Evolutionary conservation across 768 basidiomycete genomes (phyloP), one percentile per base, ranked within the genome.

Genomic region (Amanita exitialis): DNA sequence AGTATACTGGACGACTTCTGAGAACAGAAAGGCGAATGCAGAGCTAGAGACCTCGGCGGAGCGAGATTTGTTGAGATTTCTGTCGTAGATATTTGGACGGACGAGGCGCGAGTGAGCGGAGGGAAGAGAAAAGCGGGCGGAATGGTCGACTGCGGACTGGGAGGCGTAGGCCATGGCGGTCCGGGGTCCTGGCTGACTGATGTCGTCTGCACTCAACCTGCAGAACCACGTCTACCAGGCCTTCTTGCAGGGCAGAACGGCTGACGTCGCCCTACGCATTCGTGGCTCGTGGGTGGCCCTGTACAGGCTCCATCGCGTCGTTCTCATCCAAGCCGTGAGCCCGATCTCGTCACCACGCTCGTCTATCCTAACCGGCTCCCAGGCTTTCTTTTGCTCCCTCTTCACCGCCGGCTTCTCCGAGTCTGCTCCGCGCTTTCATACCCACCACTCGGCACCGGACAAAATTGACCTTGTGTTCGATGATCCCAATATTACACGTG

Each of bases 1-100:
- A 1, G 91, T 95, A 68, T 98, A 98, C 65, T 93, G 86, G 1
- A 99, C 85, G 10, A 93, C 74, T 68, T 98, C 94, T 3, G 88
- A 87, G 67, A 97, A 93, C 52, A 98, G 74, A 63, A 96, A 98
- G 0, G 86, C 76, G 63, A 90, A 93, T 0, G 92, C 86, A 2
- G 84, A 76, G 4, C 82, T 73, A 13, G 88, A 86, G 47, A 95
- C 90, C 63, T 98, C 95, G 21, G 83, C 68, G 10, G 80, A 75
- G 38, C 89, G 81, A 2, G 89, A 83, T 73, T 93, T 95, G 73
- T 88, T 91, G 57, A 96, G 74, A 44, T 78, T 82, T 52, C 93
- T 77, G 61, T 97, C 95, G 67, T 95, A 90, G 54, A 97, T 91
- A 57, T 78, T 87, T 2, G 86, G 83, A 5, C 86, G 78, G 21